Evolutionary conservation across 164 flowering plant genomes (phyloP), one percentile per base, ranked within the genome.

Genomic region (Vitis rotundifolia): DNA sequence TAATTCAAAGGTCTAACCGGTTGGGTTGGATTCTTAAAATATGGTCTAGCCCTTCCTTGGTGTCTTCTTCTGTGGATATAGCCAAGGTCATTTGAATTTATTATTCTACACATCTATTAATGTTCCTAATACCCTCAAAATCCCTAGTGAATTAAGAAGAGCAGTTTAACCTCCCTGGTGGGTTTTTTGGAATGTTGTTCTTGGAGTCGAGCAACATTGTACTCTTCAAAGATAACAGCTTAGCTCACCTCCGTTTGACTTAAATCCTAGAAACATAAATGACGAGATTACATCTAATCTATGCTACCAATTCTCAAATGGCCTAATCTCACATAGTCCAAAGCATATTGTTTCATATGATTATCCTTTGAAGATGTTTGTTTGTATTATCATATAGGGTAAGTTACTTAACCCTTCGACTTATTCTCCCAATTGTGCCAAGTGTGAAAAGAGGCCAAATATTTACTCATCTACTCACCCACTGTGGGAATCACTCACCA

Each of bases 131-230:
- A 5, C 44, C 44, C 44, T 37, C 44, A 37, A 37, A 37, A 3
- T 37, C 44, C 44, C 44, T 37, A 37, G 7, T 37, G 44, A 37
- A 37, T 37, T 37, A 37, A 37, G 57, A 65, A 19, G 66, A 67
- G 75, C 70, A 72, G 70, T 72, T 66, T 54, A 60, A 60, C 65
- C 37, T 71, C 59, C 62, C 15, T 49, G 57, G 57, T 49, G 65
- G 58, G 60, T 49, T 59, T 10, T 66, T 61, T 60, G 69, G 75
- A 66, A 53, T 52, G 49, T 53, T 59, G 65, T 47, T 52, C 31
- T 72, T 65, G 69, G 70, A 72, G 28, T 70, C 16, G 37, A 71
- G 58, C 59, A 50, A 12, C 49, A 29, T 63, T 9, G 51, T 37
- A 37, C 18, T 66, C 63, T 9, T 59, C 37, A 3, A 57, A 11